phyloP scores from a whole-genome alignment of 768 basidiomycete genomes.

The Trametes punicea region DNA sequence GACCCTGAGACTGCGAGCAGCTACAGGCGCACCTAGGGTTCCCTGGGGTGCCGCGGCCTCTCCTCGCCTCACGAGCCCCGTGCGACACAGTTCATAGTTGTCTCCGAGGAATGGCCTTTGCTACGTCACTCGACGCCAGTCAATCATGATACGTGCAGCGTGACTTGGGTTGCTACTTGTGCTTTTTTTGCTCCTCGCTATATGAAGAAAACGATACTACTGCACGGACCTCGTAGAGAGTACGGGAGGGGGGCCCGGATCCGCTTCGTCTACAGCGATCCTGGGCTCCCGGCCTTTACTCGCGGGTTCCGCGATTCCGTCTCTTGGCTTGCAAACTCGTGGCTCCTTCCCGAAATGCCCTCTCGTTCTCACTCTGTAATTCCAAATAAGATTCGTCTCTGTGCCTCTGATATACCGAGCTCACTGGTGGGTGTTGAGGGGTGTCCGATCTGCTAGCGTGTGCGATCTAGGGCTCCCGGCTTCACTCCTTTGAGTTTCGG shows the following conservation, averaged over 20 bases:
- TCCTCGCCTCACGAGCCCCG: background rate
- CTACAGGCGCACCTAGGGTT: constrained; percentile 25
- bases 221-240: too few species aligned
- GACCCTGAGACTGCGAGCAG: constrained; percentile 33
- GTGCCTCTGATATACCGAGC: background rate
- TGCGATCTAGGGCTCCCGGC: background rate
- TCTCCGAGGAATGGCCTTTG: background rate
- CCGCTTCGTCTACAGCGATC: too few species aligned
- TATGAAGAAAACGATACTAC: too few species aligned
- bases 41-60: background rate
- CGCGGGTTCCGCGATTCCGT: too few species aligned
- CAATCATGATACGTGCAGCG: background rate
- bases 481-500: background rate
- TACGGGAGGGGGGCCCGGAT: too few species aligned
- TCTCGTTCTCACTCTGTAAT: background rate
- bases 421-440: background rate
- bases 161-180: background rate
- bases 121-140: too few species aligned
- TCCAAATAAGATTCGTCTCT: background rate
- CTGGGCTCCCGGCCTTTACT: too few species aligned
- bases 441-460: background rate
- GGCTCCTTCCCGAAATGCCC: too few species aligned
- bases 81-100: too few species aligned
- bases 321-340: too few species aligned
- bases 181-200: too few species aligned